Percentiles rank a stretch among this genome's conserved stretches.
These are phyloP conservation scores for Echeveria elegans DNA, from an alignment of 164 flowering plant species.

Conservation along the genomic window DNA sequence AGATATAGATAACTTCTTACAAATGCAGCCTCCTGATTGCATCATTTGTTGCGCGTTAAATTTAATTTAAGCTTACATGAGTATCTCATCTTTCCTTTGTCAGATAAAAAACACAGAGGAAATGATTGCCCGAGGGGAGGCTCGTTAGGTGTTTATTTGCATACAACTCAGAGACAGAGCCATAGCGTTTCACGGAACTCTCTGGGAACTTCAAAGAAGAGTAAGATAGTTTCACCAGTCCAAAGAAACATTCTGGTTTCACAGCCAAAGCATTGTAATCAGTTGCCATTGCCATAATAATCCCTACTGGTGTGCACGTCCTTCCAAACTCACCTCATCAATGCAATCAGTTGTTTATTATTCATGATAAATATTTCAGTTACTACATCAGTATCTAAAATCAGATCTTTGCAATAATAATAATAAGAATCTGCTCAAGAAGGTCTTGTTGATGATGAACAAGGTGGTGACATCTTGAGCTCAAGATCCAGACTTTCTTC, in stretches of 20 bases:
- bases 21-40: too few species aligned
- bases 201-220: slow-evolving; percentile 94
- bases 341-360: too few species aligned
- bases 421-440: too few species aligned
- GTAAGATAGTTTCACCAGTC: slow-evolving; percentile 86
- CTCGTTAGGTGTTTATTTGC: slow-evolving; percentile 71
- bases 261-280: slow-evolving; percentile 65
- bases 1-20: too few species aligned
- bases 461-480: not conserved
- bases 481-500: slow-evolving; percentile 19
- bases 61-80: not conserved
- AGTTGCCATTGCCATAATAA: too few species aligned
- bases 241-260: slow-evolving; percentile 91
- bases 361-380: not conserved
- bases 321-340: too few species aligned
- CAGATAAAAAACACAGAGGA: slow-evolving; percentile 67
- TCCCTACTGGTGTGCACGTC: too few species aligned
- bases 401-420: not conserved
- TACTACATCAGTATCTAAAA: not conserved
- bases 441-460: not conserved
- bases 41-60: too few species aligned
- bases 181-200: slow-evolving; percentile 59
- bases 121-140: slow-evolving; percentile 65
- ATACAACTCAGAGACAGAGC: slow-evolving; percentile 55
- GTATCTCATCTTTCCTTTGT: not conserved